Base-by-base conservation (phyloP, 306 rosid genomes). In the Sicyos edulis region DNA sequence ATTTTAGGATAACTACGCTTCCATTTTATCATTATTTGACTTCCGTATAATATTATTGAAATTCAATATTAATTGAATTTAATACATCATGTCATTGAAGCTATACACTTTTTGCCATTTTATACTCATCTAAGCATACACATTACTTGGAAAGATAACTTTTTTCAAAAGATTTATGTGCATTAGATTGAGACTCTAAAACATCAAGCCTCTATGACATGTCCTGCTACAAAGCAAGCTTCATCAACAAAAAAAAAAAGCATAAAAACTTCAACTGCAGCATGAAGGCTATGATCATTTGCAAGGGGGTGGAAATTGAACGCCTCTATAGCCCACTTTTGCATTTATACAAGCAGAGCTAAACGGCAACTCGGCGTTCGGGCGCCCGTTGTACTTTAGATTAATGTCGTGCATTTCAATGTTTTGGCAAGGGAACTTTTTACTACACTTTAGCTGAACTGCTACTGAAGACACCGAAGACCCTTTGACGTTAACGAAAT, bases 261-360 rank as follows among this genome's bases (percentile, higher is more conserved):
- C 0, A 19, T 20, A 47, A 3, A 37, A 37, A 10, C 50, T 10
- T 37, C 29, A 40, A 5, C 44, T 49, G 44, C 42, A 47, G 22
- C 21, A 0, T 13, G 57, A 21, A 7, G 71, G 44, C 67, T 15
- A 11, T 12, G 12, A 15, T 73, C 70, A 73, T 60, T 73, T 73
- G 77, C 77, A 73, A 22, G 70, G 77, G 10, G 58, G 49, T 26
- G 77, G 77, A n/a, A 47, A 49, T 49, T 73, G 77, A 59, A 73
- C 0, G 16, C 77, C 77, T 19, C 47, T 16, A n/a, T 73, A 73
- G 49, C 77, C 77, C 16, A 73, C 77, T 60, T 57, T 73, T 16
- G 77, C 77, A 59, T 73, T 73, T 9, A 14, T 21, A 50, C 77
- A 73, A 6, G 7, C 4, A 16, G 77, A 14, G 17, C 12, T 26